Percentiles rank a stretch among this genome's conserved stretches.
phyloP scores from a whole-genome alignment of 1,139 yeast species.

The Entelexis sorbosivorans region DNA sequence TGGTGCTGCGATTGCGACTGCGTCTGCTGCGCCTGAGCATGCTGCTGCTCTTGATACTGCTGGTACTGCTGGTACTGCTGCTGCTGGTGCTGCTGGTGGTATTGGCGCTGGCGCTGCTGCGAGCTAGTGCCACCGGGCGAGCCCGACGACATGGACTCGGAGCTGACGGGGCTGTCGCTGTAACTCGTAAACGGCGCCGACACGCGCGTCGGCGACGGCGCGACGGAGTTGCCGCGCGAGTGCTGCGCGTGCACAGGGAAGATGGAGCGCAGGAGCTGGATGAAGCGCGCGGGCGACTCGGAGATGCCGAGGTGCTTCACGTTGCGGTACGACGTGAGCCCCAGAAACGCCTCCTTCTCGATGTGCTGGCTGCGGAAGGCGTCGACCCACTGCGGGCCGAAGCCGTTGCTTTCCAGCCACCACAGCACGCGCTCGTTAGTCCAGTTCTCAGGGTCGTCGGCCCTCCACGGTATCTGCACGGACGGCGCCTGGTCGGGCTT shows the following conservation, averaged over 20 bases:
- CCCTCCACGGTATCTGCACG: constrained; percentile 26
- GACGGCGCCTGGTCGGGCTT: background rate
- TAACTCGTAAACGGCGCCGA: background rate
- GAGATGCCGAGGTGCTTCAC: constrained; percentile 34
- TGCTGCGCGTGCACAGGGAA: constrained; percentile 10
- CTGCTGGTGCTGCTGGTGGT: background rate
- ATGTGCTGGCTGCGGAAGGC: constrained; percentile 51
- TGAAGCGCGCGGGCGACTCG: constrained; percentile 47
- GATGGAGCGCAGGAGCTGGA: constrained; percentile 41
- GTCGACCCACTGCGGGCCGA: constrained; percentile 62
- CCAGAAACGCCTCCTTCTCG: constrained; percentile 53
- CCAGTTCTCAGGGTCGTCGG: constrained; percentile 45
- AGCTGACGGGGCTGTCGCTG: background rate
- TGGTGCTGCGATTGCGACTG: background rate
- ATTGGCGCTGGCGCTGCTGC: background rate
- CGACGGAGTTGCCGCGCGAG: background rate
- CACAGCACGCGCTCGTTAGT: constrained; percentile 48
- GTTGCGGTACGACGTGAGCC: constrained; percentile 56
- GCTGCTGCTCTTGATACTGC: background rate
- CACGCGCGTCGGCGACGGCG: constrained; percentile 11
- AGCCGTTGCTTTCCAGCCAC: constrained; percentile 60
- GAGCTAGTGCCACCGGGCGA: background rate
- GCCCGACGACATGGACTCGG: background rate
- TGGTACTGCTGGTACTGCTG: background rate
- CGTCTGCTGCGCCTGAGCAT: background rate